Conservation (phyloP, 2,329 filamentous ascomycete species). For the Huntiella abstrusa region DNA sequence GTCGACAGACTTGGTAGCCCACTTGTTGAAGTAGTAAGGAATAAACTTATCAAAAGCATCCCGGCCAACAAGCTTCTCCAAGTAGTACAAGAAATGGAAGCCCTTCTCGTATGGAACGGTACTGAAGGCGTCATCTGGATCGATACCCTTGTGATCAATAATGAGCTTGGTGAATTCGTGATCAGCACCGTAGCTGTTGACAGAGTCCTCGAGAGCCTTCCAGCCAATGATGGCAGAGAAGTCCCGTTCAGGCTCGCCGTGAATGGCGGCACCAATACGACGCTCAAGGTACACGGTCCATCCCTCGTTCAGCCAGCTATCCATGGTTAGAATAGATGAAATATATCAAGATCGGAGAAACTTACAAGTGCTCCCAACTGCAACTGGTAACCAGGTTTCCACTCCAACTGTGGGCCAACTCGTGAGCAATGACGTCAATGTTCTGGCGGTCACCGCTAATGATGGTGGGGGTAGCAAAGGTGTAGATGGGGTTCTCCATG, state of each 20-base stretch:
- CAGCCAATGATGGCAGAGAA: slow-evolving; percentile 94
- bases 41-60: slow-evolving; percentile 91
- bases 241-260: slow-evolving; percentile 71
- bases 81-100: slow-evolving; percentile 80
- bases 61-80: slow-evolving; percentile 70
- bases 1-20: slow-evolving; percentile 71
- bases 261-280: slow-evolving; percentile 55
- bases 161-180: slow-evolving; percentile 90
- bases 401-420: slow-evolving; percentile 61
- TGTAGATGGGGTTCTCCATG: slow-evolving; percentile 88
- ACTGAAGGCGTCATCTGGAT: slow-evolving; percentile 91
- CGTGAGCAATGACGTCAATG: slow-evolving; percentile 89
- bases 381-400: slow-evolving; percentile 67
- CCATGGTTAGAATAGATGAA: not conserved
- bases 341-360: slow-evolving; percentile 9
- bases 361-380: slow-evolving; percentile 64
- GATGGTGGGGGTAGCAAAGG: slow-evolving; percentile 86
- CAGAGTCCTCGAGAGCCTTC: slow-evolving; percentile 69
- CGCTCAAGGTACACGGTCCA: slow-evolving; percentile 95
- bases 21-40: slow-evolving; percentile 79
- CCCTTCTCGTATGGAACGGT: slow-evolving; percentile 91
- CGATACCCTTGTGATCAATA: slow-evolving; percentile 69
- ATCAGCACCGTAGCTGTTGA: slow-evolving; percentile 59
- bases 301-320: slow-evolving; percentile 52
- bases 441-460: slow-evolving; percentile 84